Evolutionary conservation across 73 alveolate species (phyloP), one percentile per base, ranked within the genome.

Genomic region (Diophrys sp.): DNA sequence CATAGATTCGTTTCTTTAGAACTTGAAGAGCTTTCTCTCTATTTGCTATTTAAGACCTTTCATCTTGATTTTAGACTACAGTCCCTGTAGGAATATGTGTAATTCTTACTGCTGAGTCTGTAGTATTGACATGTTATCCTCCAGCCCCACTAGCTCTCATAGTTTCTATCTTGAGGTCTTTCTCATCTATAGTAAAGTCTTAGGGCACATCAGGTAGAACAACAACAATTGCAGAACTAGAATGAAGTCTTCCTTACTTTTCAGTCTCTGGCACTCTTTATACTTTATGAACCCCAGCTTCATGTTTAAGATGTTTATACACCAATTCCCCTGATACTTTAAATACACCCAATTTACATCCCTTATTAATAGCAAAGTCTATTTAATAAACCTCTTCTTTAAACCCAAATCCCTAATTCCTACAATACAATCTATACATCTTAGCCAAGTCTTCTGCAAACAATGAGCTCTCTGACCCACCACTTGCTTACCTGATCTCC

Each of bases 261-360:
- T 94, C 98, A 26, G 98, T 94, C 78, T 88, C 95, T 30, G 98
- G 98, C 0, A 94, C 97, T 67, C 98, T 75, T 67, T 88, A 81
- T 5, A 94, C 98, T 72, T 91, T 91, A 77, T 94, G 98, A 26
- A 94, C 98, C 0, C 98, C 98, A n/a, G 93, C 71, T 78, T 94
- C 98, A 71, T 82, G 88, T 72, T 85, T 94, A 25, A 94, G 71
- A 14, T 54, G 31, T 31, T 57, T 57, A 75, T 88, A 91, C 18
- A 85, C 92, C 24, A 77, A 81, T 8, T 82, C 89, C 8, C 98
- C 97, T 14, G 29, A 69, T 1, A 83, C 73, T 70, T 84, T 85
- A 26, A 79, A 68, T 24, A 83, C 73, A 1, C 93, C 97, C 23
- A 68, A 72, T 71, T 93, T 90, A 67, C 95, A 85, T 18, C 96